These are phyloP conservation scores for Jatropha multifida DNA, from an alignment of 441 rosid genomes.

Conservation along the genomic window DNA sequence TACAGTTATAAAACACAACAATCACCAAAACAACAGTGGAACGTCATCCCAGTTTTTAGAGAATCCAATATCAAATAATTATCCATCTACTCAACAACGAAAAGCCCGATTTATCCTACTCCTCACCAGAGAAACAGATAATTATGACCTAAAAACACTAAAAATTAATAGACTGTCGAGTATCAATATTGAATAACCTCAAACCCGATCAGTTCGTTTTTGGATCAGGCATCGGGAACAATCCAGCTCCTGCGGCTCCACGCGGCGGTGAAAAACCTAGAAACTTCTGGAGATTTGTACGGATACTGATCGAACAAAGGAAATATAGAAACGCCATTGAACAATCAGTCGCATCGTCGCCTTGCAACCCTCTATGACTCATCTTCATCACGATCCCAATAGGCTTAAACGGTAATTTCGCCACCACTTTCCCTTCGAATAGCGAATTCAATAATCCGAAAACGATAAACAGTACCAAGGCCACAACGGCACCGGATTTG, in stretches of 20 bases:
- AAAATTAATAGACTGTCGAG: not conserved
- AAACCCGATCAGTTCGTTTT: slow-evolving; percentile 61
- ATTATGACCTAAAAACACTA: not conserved
- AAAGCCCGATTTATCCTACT: slow-evolving; percentile 10
- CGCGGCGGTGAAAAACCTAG: slow-evolving; percentile 91
- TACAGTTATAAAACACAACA: not conserved
- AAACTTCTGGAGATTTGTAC: slow-evolving; percentile 89
- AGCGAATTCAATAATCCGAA: slow-evolving; percentile 78
- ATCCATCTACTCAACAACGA: not conserved
- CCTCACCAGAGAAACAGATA: not conserved
- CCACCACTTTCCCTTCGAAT: slow-evolving; percentile 86
- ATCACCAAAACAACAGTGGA: not conserved
- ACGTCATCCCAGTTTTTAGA: not conserved
- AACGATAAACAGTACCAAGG: slow-evolving; percentile 73
- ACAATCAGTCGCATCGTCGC: slow-evolving; percentile 82
- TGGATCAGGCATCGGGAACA: slow-evolving; percentile 88
- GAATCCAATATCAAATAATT: slow-evolving; percentile 1
- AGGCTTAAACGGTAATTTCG: slow-evolving; percentile 88
- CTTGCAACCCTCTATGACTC: slow-evolving; percentile 83
- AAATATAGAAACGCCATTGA: slow-evolving; percentile 88
- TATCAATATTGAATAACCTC: slow-evolving; percentile 1
- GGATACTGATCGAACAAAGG: slow-evolving; percentile 81
- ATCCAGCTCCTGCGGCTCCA: slow-evolving; percentile 71
- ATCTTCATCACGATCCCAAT: slow-evolving; percentile 75
- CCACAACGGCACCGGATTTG: slow-evolving; percentile 92